Base-by-base conservation (phyloP, 148 eudicot genomes). In the Vaccinium corymbosum region DNA sequence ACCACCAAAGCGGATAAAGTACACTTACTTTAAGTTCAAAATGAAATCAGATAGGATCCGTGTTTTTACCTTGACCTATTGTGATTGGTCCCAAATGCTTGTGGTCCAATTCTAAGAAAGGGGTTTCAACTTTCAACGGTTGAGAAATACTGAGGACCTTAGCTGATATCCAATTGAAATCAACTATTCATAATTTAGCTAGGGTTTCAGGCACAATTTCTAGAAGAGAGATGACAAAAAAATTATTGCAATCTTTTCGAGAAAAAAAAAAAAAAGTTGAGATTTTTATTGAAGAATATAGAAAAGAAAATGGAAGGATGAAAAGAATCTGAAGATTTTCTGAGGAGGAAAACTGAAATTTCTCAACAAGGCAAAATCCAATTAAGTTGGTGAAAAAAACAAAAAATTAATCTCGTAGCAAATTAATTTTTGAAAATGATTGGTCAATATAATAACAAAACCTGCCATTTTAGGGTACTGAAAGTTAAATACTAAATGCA, bases 381-480 rank as follows among this genome's bases (percentile, higher is more conserved):
- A 29, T 73, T 19, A 64, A 75, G 56, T 7, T 15, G 55, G 12
- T 32, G 53, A 73, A 25, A 7, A 19, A 35, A 74, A 53, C 51
- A 56, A 19, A 15, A 9, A 27, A 27, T 27, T 27, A 27, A 64
- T 15, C 20, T 32, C 35, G 35, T 32, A 0, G 35, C 5, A 38
- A 38, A 42, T 42, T 42, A 66, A 53, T 11, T 6, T 32, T 6
- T 12, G 29, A 49, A 49, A 49, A 56, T 81, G 51, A 81, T 51
- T 76, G 57, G 66, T 62, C 53, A 81, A 81, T 76, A 80, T 38
- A 85, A 38, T 68, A 4, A 49, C 71, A 62, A 25, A 51, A 51
- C 55, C 64, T 81, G 46, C 87, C 77, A 81, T 38, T 81, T 76
- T 53, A 2, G 52, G 84, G 29, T 35, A 51, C 57, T 64, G 81